Evolutionary conservation across 106 monocot genomes (phyloP).

Genomic region (Dioscorea zingiberensis): DNA sequence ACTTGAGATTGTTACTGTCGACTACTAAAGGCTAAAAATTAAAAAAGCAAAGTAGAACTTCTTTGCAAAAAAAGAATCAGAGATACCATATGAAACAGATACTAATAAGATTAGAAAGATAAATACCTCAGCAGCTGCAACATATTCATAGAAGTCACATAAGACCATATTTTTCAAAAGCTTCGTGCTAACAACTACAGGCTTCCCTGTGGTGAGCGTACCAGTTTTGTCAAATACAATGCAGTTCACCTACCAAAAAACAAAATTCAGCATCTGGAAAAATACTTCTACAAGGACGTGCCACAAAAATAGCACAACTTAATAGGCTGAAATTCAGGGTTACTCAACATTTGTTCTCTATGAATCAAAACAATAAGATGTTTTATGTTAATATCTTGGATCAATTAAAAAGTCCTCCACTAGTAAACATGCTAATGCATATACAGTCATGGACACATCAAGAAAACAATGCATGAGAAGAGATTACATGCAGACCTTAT

Average conservation of each 20-base stretch:
- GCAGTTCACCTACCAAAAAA: slow-evolving; percentile 64
- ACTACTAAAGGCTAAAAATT: no score
- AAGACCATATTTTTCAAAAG: slow-evolving; percentile 73
- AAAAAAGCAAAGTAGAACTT: no score
- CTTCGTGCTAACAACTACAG: slow-evolving; percentile 62
- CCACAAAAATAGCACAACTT: neutral
- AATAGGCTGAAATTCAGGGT: neutral
- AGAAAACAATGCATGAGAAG: no score
- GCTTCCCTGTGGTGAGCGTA: slow-evolving; percentile 82
- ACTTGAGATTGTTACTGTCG: no score
- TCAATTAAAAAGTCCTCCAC: no score
- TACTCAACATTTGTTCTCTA: no score
- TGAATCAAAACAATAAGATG: no score
- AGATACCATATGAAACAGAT: no score
- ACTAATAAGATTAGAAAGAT: neutral
- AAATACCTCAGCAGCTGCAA: slow-evolving; percentile 73
- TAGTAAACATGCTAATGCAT: no score
- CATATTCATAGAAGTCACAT: slow-evolving; percentile 60
- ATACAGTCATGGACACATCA: no score
- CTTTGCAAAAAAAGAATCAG: no score
- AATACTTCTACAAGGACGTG: neutral
- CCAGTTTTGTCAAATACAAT: slow-evolving; percentile 94
- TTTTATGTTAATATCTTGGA: no score
- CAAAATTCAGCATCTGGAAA: neutral
- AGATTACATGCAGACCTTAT: slow-evolving; percentile 43